phyloP scores from a whole-genome alignment of 176 grass and related monocot genomes.

The Triticum monococcum region DNA sequence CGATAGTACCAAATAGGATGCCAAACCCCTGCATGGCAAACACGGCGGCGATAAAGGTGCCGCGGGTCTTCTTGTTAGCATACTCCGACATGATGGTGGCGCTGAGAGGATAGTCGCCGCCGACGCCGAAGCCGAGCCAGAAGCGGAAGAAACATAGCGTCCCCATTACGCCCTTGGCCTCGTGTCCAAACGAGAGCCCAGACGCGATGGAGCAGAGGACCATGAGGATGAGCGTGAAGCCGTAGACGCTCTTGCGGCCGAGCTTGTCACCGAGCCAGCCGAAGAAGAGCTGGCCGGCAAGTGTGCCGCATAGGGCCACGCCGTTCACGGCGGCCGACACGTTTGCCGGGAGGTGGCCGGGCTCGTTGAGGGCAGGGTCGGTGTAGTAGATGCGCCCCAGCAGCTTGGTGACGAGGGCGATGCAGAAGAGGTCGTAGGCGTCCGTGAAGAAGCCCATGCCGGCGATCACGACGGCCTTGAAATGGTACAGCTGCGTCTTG shows the following conservation, averaged over 20 bases:
- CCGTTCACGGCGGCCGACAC: slow-evolving; percentile 44
- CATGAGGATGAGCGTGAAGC: slow-evolving; percentile 77
- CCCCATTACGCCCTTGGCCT: slow-evolving; percentile 37
- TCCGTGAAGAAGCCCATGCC: slow-evolving; percentile 93
- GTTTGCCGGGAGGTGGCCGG: slow-evolving; percentile 7
- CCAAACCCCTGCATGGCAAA: slow-evolving; percentile 91
- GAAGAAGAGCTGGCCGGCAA: slow-evolving; percentile 75
- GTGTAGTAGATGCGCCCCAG: slow-evolving; percentile 83
- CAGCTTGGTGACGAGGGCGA: slow-evolving; percentile 60
- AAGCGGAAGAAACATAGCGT: slow-evolving; percentile 83
- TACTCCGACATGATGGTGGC: slow-evolving; percentile 86
- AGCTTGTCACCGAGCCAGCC: slow-evolving; percentile 78
- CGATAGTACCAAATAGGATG: slow-evolving; percentile 55
- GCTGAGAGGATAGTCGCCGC: slow-evolving; percentile 64
- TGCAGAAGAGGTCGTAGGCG: slow-evolving; percentile 76
- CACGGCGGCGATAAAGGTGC: slow-evolving; percentile 80
- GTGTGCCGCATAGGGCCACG: slow-evolving; percentile 73
- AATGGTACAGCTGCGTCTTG: slow-evolving; percentile 79
- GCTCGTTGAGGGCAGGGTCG: slow-evolving; percentile 15
- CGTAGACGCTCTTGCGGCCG: slow-evolving; percentile 26
- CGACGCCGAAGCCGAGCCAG: slow-evolving; percentile 86
- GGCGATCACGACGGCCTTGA: slow-evolving; percentile 72
- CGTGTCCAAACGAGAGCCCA: slow-evolving; percentile 48
- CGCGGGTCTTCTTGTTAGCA: slow-evolving; percentile 77
- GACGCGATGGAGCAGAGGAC: slow-evolving; percentile 59